A percentile compares a stretch with the other conserved stretches of the same genome.
These are phyloP conservation scores for Salvia sclarea DNA, from an alignment of 305 asterid genomes.

Conservation along the genomic window DNA sequence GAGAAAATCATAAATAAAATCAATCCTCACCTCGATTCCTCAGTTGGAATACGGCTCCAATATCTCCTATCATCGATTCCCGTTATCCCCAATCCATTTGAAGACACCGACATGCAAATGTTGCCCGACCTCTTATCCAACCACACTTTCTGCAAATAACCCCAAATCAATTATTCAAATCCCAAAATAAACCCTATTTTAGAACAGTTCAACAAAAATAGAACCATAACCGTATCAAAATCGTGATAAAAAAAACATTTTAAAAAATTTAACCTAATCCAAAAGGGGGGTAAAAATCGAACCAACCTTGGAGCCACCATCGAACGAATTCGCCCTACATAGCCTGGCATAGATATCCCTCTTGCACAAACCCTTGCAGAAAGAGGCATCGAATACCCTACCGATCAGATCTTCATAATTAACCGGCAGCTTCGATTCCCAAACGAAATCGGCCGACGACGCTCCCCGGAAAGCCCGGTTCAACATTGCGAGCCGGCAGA, in stretches of 20 bases:
- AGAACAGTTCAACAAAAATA: background rate
- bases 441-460: conserved; percentile 77
- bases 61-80: conserved; percentile 93
- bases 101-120: conserved; percentile 68
- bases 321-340: conserved; percentile 60
- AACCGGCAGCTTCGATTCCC: conserved; percentile 76
- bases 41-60: conserved; percentile 81
- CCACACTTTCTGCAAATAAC: conserved; percentile 79
- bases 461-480: conserved; percentile 75
- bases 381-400: conserved; percentile 46
- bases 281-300: background rate
- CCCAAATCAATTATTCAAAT: background rate
- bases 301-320: conserved; percentile 82
- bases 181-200: conserved; percentile 1
- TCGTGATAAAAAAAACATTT: no score
- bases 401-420: conserved; percentile 63
- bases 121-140: conserved; percentile 73
- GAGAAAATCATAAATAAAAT: background rate
- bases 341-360: conserved; percentile 68
- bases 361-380: conserved; percentile 50
- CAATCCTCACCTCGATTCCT: conserved; percentile 78
- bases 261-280: background rate
- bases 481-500: conserved; percentile 67
- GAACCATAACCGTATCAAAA: background rate
- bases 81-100: conserved; percentile 72